Evolutionary conservation across 2,329 filamentous ascomycete species (phyloP).

Genomic region (Fusarium tuaranense): DNA sequence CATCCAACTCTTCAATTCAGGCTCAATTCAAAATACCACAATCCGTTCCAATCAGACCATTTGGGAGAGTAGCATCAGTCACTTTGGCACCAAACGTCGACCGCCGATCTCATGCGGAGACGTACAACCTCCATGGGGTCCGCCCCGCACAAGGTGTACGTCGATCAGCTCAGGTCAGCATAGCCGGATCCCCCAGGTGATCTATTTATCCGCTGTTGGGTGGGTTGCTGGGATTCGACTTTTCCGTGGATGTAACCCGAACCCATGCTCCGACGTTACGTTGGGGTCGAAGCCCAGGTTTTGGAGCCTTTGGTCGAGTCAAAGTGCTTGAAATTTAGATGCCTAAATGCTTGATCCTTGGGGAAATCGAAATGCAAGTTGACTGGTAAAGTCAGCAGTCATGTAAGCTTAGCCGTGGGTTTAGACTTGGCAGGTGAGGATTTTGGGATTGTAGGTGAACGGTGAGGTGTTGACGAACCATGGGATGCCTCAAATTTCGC

Average conservation of each 20-base stretch:
- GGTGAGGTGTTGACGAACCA: neutral
- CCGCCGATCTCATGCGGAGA: neutral
- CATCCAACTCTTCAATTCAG: neutral
- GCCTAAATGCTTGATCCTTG: neutral
- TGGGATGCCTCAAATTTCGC: neutral
- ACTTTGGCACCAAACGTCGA: neutral
- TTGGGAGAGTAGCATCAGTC: neutral
- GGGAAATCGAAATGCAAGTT: neutral
- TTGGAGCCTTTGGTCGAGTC: neutral
- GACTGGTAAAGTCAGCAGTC: neutral
- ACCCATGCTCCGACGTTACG: neutral
- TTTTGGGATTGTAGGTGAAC: neutral
- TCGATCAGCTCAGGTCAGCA: neutral
- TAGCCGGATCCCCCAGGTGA: neutral
- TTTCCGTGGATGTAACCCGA: neutral
- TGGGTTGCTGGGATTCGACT: neutral
- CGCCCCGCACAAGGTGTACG: neutral
- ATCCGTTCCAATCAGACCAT: neutral
- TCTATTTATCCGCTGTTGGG: neutral
- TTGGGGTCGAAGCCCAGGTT: neutral
- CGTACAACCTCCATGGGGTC: neutral
- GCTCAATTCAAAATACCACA: neutral
- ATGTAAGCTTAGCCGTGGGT: neutral
- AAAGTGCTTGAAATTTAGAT: neutral
- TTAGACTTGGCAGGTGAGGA: neutral